Evolutionary conservation across 148 eudicot genomes (phyloP), one percentile per base, ranked within the genome.

Genomic region (Silene conica): DNA sequence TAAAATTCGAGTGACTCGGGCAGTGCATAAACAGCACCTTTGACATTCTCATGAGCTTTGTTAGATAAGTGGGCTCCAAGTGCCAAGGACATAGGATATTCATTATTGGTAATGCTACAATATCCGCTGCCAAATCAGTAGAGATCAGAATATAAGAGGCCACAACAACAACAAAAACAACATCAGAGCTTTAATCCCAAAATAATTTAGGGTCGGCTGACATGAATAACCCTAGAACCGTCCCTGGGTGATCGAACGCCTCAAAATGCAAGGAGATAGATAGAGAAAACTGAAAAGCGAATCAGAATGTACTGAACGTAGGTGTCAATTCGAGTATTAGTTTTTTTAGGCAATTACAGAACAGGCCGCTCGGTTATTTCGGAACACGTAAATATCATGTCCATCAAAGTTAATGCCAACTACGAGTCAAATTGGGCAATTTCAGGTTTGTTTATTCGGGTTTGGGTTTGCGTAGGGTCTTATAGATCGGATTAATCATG

Each of bases 11-110:
- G 76, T 14, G n/a, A 23, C 55, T 57, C 43, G 23, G 85, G 83
- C 50, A 83, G 46, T 56, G 31, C 57, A 59, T 45, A 73, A 48
- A 82, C 73, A 22, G 78, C 80, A 76, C 67, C 75, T 50, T 67
- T 46, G 31, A 77, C 85, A 38, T 70, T 77, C n/a, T 54, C 65
- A 52, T 75, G 77, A 73, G 85, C 83, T 83, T 76, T 83, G 65
- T 70, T 80, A 19, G 85, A 83, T 64, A 77, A 19, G 70, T 77
- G 85, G 20, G 80, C 85, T 70, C 73, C 73, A 8, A 83, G 74
- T 57, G 11, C 73, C 73, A 83, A 56, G 64, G 71, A 43, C 48
- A 13, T 69, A 21, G 81, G 69, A 26, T 8, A 9, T 6, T 38
- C 69, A 69, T 63, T 38, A 38, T 73, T 28, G 23, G 28, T 54